These are phyloP conservation scores for Bruguiera parviflora DNA, from an alignment of 345 rosid species.

Conservation along the genomic window DNA sequence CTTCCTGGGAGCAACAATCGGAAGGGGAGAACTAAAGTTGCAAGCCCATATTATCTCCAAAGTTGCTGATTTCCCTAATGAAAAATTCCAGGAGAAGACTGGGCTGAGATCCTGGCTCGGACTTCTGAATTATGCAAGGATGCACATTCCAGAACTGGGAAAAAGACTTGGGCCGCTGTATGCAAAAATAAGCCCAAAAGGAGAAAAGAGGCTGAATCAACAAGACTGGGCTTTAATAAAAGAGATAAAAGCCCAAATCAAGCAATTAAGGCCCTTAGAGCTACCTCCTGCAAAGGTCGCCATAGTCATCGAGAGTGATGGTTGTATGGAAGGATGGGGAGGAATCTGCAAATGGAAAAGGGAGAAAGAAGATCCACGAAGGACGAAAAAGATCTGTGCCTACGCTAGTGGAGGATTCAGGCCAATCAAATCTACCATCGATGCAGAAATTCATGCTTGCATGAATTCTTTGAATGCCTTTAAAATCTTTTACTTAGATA, in stretches of 20 bases:
- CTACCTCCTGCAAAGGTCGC: neutral
- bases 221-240: no score
- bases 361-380: rapidly evolving
- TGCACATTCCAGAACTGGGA: no score
- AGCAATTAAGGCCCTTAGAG: neutral
- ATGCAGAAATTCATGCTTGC: neutral
- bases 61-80: neutral
- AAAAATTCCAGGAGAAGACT: neutral
- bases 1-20: neutral
- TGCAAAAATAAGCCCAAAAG: no score
- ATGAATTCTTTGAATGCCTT: neutral
- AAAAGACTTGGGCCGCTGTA: no score
- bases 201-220: no score
- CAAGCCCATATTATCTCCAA: neutral
- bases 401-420: neutral
- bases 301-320: neutral
- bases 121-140: no score
- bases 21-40: neutral
- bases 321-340: neutral
- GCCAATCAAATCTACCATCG: neutral
- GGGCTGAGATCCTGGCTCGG: no score
- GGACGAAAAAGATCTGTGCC: rapidly evolving
- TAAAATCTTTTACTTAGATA: no score
- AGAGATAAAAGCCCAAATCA: no score
- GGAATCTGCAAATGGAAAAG: neutral